Evolutionary conservation across 257 asterid genomes (phyloP), one percentile per base, ranked within the genome.

Genomic region (Gardenia jasminoides): DNA sequence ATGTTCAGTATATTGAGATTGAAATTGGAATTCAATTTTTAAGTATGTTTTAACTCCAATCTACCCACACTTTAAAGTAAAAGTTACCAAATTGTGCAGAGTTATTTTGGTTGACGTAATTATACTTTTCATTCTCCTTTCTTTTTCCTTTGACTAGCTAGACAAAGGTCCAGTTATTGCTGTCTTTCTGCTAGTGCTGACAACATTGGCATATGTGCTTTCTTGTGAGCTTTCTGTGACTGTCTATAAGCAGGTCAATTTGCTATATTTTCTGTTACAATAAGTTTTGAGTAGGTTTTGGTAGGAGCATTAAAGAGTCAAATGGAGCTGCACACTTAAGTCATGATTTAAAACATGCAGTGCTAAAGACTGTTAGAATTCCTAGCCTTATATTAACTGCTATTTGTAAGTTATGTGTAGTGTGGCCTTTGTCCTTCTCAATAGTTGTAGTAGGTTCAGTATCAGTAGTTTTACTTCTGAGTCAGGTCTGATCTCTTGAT

Each of bases 401-500:
- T n/a, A 26, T 24, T n/a, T 62, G 36, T 26, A 26, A 62, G 19
- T 28, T 12, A 24, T 58, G 24, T 10, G 36, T 62, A 11, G 33
- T 62, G 11, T 62, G 19, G 17, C 9, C 11, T 22, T 24, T 24
- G 3, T 6, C 15, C 31, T 59, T 7, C n/a, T 19, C 26, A 31
- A n/a, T 59, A 7, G 31, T 59, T 59, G 66, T 58, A 7, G 22
- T 58, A 22, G 28, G 10, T n/a, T 59, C 4, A n/a, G 43, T 46
- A n/a, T 12, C n/a, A 11, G 17, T 28, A 58, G 19, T 61, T 39
- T n/a, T 39, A 26, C 58, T 19, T 10, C 74, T 43, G 20, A 46
- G 62, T 81, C 47, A 68, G 26, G 48, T 75, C 78, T 78, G 75
- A 62, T 71, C 77, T 68, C 36, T 75, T 58, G 69, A 41, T 59